phyloP scores from a whole-genome alignment of 1,139 yeast genomes.

The Taphrina wiesneri region DNA sequence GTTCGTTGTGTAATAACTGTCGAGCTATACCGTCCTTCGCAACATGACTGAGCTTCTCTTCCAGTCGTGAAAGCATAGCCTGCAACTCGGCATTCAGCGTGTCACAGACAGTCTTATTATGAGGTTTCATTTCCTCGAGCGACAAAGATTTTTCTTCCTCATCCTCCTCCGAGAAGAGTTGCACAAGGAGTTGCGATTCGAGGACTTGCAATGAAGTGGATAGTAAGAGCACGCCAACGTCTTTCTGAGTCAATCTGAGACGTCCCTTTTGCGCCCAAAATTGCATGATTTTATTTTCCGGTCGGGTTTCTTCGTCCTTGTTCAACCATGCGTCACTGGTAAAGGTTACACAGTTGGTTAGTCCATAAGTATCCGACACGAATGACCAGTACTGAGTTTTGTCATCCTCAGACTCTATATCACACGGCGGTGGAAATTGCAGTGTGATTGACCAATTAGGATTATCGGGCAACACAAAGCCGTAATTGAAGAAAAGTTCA shows the following conservation, averaged over 20 bases:
- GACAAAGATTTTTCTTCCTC: not conserved
- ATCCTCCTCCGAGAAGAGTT: not conserved
- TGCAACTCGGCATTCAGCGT: not conserved
- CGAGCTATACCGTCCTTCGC: not conserved
- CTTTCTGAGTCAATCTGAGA: not conserved
- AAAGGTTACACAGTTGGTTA: not conserved
- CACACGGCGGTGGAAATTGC: not conserved
- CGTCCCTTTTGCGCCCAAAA: not conserved
- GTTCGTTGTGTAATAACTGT: not conserved
- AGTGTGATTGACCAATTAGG: slow-evolving; percentile 14
- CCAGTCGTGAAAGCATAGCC: not conserved
- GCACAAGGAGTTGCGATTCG: not conserved
- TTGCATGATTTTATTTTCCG: not conserved
- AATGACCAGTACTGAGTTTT: not conserved
- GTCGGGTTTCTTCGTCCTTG: not conserved
- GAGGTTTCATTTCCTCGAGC: not conserved
- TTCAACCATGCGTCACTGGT: not conserved
- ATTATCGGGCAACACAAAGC: slow-evolving; percentile 41
- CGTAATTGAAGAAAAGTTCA: slow-evolving; percentile 49
- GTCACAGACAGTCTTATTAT: not conserved
- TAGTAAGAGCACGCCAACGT: not conserved
- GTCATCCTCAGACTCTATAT: not conserved
- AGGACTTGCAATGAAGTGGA: not conserved
- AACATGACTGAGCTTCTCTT: not conserved
- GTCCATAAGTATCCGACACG: not conserved